A percentile compares a stretch with the other conserved stretches of the same genome.
These are phyloP conservation scores for Aspergillus niger DNA, from an alignment of 2,329 filamentous ascomycete species.

Conservation along the genomic window DNA sequence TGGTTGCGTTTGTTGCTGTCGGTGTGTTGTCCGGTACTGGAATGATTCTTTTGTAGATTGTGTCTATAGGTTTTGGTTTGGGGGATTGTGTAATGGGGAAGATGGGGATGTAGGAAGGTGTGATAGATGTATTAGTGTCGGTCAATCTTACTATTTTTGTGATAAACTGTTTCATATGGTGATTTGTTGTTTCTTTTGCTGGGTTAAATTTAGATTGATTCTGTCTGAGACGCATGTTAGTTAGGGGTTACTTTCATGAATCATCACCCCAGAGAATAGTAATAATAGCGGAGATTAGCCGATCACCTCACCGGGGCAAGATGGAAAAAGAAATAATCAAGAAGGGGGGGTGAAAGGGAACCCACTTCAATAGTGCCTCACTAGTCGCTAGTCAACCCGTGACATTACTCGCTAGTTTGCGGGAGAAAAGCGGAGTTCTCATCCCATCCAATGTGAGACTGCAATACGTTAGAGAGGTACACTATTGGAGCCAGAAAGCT, in stretches of 20 bases:
- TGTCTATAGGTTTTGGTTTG: neutral
- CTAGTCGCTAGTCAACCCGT: neutral
- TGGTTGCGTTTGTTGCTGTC: constrained; percentile 42
- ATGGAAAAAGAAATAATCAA: neutral
- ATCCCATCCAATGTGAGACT: no score
- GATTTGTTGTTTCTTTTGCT: no score
- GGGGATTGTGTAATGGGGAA: neutral
- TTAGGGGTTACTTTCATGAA: no score
- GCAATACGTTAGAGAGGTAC: no score
- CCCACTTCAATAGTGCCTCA: neutral
- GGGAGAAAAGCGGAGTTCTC: no score
- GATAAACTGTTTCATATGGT: no score
- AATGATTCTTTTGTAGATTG: constrained; percentile 46
- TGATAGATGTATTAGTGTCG: neutral
- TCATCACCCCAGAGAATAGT: neutral
- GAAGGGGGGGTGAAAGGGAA: neutral
- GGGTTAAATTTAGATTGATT: no score
- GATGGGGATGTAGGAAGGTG: neutral
- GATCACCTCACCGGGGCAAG: no score
- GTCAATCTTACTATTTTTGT: neutral
- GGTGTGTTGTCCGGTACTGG: constrained; percentile 43
- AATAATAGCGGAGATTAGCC: neutral
- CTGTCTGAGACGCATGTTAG: no score
- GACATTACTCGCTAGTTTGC: no score
- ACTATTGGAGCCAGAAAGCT: no score